These are phyloP conservation scores for Fragilaria crotonensis DNA, from an alignment of 108 stramenopile species.

Conservation along the genomic window DNA sequence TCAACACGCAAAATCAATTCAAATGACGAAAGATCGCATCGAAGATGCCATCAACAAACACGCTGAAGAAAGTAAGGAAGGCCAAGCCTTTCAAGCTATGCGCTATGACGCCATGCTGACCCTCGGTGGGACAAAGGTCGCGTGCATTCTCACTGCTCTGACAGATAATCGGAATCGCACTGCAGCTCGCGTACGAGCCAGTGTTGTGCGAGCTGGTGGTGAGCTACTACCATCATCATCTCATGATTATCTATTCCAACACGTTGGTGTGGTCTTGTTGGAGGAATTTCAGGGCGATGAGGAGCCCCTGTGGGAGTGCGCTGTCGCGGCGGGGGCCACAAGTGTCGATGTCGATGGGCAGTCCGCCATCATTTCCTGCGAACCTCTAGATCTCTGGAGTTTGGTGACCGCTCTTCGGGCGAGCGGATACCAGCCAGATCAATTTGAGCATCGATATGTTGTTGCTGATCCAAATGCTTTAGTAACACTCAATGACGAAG, in stretches of 20 bases:
- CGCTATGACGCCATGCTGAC: constrained; percentile 67
- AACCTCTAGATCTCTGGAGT: constrained; percentile 35
- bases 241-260: constrained; percentile 57
- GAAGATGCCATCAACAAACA: constrained; percentile 56
- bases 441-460: constrained; percentile 57
- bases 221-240: constrained; percentile 50
- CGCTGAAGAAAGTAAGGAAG: no score
- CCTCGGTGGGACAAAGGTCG: constrained; percentile 37
- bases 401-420: constrained; percentile 36
- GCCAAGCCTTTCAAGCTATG: constrained; percentile 30
- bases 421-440: constrained; percentile 21
- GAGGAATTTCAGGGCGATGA: constrained; percentile 19
- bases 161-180: constrained; percentile 74
- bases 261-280: constrained; percentile 52
- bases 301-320: constrained; percentile 55
- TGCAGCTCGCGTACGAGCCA: constrained; percentile 48
- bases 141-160: constrained; percentile 52
- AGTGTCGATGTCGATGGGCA: constrained; percentile 43
- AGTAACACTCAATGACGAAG: constrained; percentile 32
- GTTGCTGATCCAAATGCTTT: constrained; percentile 31
- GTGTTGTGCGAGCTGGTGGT: constrained; percentile 50
- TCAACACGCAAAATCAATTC: constrained; percentile 48
- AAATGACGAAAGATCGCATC: constrained; percentile 57
- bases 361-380: constrained; percentile 40
- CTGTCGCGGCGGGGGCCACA: constrained; percentile 58